These are phyloP conservation scores for Populus hybrid DNA, from an alignment of 441 rosid species.

Conservation along the genomic window DNA sequence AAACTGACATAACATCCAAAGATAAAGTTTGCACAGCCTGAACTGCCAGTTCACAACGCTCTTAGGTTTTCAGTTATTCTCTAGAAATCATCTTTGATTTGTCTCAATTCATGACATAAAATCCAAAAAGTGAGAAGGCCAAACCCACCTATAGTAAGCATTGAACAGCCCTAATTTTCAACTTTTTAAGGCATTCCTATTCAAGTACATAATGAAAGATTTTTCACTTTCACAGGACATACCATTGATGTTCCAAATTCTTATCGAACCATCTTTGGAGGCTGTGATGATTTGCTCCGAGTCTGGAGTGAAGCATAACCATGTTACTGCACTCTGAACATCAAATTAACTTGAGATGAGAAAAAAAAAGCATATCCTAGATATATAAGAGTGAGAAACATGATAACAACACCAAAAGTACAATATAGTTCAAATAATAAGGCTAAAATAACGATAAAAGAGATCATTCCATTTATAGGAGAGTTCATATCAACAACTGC, in stretches of 20 bases:
- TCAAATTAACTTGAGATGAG: constrained; percentile 5
- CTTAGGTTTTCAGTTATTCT: neutral
- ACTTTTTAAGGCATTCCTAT: neutral
- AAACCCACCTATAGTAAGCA: neutral
- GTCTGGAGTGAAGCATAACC: constrained; percentile 86
- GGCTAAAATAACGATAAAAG: neutral
- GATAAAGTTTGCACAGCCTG: neutral
- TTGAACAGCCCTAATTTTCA: neutral
- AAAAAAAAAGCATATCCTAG: constrained; percentile 2
- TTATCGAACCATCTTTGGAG: constrained; percentile 89
- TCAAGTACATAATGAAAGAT: neutral
- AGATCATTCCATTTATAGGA: neutral
- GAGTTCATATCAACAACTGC: neutral
- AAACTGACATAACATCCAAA: neutral
- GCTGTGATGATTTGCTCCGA: constrained; percentile 93
- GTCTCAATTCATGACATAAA: neutral
- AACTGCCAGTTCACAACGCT: neutral
- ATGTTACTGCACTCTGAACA: constrained; percentile 69
- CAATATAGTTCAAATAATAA: neutral
- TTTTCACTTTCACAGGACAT: constrained; percentile 10
- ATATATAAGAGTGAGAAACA: neutral
- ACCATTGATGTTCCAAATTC: constrained; percentile 98
- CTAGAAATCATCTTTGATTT: neutral
- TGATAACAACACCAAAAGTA: neutral
- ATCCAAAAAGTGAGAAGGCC: neutral